Evolutionary conservation across 495 filamentous ascomycete genomes (phyloP).

Genomic region (Xylaria flabelliformis): DNA sequence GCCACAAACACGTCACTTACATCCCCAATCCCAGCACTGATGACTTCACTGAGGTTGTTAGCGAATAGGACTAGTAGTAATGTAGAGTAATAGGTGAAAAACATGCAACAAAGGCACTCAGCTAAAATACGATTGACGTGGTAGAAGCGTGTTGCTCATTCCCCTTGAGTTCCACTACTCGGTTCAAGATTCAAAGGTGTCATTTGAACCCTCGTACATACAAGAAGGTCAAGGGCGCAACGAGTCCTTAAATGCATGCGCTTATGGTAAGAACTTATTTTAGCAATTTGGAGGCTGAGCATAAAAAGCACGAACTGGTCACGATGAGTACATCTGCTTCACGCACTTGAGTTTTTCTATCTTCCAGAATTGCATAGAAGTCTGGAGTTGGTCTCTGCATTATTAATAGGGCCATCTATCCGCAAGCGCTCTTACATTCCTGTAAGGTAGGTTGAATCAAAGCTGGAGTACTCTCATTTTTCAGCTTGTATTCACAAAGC

Average conservation of each 20-base stretch:
- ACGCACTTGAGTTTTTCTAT: background rate
- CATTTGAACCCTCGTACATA: no score
- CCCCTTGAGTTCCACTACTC: no score
- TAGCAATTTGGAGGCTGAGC: background rate
- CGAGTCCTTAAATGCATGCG: background rate
- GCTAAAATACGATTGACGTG: no score
- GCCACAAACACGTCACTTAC: no score
- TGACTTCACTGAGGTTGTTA: no score
- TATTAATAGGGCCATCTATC: background rate
- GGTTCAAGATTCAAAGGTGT: no score
- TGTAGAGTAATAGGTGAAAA: no score
- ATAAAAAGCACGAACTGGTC: background rate
- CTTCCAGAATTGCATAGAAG: background rate
- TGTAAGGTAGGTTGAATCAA: conserved; percentile 30
- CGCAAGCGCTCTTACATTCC: conserved; percentile 34
- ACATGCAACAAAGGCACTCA: no score
- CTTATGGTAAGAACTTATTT: background rate
- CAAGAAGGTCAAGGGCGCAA: no score
- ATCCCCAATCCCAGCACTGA: no score
- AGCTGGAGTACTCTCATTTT: conserved; percentile 25
- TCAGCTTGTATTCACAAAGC: conserved; percentile 27
- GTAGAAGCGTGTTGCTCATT: no score
- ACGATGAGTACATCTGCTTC: background rate
- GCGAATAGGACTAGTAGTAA: no score
- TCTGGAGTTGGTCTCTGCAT: background rate